Conservation (phyloP, 1,284 basidiomycete species). For the Leccinum holopus region DNA sequence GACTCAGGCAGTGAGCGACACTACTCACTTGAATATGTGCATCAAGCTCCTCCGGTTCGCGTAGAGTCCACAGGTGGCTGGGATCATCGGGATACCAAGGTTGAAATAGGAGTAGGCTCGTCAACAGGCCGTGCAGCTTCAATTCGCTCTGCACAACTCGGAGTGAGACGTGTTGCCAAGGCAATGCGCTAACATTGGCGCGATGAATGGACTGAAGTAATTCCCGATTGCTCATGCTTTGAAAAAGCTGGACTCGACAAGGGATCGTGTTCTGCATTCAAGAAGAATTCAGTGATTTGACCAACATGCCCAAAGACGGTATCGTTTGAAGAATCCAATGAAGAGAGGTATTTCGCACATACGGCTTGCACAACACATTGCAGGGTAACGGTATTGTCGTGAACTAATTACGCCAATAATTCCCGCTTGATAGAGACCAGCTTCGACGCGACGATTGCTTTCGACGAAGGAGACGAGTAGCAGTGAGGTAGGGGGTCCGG, state of each 20-base stretch:
- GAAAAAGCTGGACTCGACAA: constrained; percentile 39
- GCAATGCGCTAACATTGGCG: constrained; percentile 40
- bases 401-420: constrained; percentile 17
- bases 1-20: neutral
- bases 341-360: constrained; percentile 43
- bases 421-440: constrained; percentile 11
- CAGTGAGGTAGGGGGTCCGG: constrained; percentile 22
- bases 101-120: constrained; percentile 50
- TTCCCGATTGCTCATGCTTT: constrained; percentile 33
- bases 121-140: constrained; percentile 38
- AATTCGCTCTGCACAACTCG: constrained; percentile 43
- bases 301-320: constrained; percentile 48
- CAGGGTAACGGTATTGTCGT: constrained; percentile 32
- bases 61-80: constrained; percentile 38
- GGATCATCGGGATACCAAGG: constrained; percentile 21
- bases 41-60: constrained; percentile 33
- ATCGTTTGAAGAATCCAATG: constrained; percentile 35
- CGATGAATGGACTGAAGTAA: constrained; percentile 42
- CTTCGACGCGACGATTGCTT: constrained; percentile 15
- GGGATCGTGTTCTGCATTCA: constrained; percentile 46
- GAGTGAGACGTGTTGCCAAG: constrained; percentile 50
- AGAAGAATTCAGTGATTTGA: neutral
- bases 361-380: constrained; percentile 45
- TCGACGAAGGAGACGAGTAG: constrained; percentile 2
- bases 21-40: constrained; percentile 41